Percentiles rank a stretch among this genome's conserved stretches.
Conservation (phyloP, 108 stramenopile species). For the Stephanodiscus minutulus region DNA sequence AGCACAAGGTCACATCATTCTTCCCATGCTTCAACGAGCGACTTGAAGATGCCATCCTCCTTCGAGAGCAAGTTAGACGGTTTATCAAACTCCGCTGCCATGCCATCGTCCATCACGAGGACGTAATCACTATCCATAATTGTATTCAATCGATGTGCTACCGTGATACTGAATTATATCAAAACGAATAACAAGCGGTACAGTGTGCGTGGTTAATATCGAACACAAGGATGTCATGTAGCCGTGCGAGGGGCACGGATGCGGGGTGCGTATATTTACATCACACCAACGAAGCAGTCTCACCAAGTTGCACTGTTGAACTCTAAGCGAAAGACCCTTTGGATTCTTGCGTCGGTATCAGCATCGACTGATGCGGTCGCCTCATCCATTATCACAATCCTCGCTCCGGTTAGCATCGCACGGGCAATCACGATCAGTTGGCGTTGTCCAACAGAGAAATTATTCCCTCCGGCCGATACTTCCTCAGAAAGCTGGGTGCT, state of each 20-base stretch:
- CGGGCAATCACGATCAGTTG: conserved; percentile 96
- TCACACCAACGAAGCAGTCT: too few relatives aligned
- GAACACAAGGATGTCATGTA: too few relatives aligned
- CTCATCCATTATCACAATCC: conserved; percentile 94
- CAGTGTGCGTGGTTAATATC: too few relatives aligned
- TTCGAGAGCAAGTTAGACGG: conserved; percentile 63
- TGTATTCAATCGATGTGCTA: conserved; percentile 96
- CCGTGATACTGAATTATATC: too few relatives aligned
- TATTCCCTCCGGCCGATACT: conserved; percentile 88
- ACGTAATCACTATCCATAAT: conserved; percentile 94
- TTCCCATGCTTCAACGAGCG: conserved; percentile 70
- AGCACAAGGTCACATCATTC: too few relatives aligned
- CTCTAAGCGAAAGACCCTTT: conserved; percentile 71
- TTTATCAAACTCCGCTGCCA: conserved; percentile 77
- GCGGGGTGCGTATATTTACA: too few relatives aligned
- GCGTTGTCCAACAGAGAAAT: conserved; percentile 94
- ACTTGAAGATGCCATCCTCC: conserved; percentile 73
- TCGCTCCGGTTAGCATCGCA: conserved; percentile 76
- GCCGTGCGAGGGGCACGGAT: too few relatives aligned
- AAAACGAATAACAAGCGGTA: too few relatives aligned
- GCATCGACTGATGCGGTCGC: conserved; percentile 82
- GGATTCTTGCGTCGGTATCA: conserved; percentile 91
- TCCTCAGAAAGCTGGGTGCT: conserved; percentile 57
- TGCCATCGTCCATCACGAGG: conserved; percentile 93
- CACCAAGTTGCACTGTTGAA: conserved; percentile 78